A percentile compares a stretch with the other conserved stretches of the same genome.
Conservation (phyloP, 192 early-diverging fungal genomes). For the Coemansia sp. region DNA sequence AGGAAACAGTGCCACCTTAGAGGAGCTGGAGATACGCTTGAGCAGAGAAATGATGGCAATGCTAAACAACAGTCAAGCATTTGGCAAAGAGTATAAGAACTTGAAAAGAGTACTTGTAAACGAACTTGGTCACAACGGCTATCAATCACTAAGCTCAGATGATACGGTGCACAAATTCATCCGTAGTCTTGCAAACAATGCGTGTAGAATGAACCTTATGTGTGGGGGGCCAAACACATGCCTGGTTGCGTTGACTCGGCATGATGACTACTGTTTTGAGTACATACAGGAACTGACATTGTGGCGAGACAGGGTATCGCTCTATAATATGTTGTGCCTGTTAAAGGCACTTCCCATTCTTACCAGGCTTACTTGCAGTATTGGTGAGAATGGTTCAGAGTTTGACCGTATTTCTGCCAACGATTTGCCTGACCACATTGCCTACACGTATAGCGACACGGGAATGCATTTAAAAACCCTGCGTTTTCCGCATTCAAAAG, state of each 20-base stretch:
- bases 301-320: neutral
- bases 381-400: neutral
- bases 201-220: too few relatives aligned
- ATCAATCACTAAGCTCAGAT: neutral
- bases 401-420: neutral
- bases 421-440: neutral
- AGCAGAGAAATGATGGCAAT: neutral
- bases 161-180: neutral
- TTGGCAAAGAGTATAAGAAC: neutral
- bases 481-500: neutral
- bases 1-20: constrained; percentile 7
- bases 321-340: neutral
- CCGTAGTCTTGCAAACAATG: neutral
- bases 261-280: neutral
- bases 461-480: neutral
- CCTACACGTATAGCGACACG: neutral
- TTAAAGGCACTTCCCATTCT: neutral
- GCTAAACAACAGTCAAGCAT: neutral
- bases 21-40: neutral
- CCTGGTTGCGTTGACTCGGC: neutral
- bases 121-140: too few relatives aligned
- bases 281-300: neutral
- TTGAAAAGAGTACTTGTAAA: neutral
- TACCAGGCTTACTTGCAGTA: neutral
- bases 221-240: too few relatives aligned